A percentile compares a stretch with the other conserved stretches of the same genome.
Conservation (phyloP, 306 rosid genomes). For the Delonix regia region DNA sequence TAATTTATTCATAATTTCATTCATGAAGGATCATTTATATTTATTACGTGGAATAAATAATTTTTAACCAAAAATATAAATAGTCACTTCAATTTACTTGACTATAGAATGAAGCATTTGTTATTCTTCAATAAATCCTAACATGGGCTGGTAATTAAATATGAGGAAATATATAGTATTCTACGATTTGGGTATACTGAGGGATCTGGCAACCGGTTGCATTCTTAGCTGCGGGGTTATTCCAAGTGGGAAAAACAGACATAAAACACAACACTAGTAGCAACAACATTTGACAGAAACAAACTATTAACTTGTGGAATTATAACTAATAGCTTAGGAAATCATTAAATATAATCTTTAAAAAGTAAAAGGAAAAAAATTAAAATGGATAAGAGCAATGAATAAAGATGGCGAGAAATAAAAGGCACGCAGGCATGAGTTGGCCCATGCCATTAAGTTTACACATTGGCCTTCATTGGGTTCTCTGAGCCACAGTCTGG, state of each 20-base stretch:
- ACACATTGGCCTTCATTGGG: conserved; percentile 6
- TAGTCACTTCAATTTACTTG: too few relatives aligned
- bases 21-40: too few relatives aligned
- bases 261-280: conserved; percentile 7
- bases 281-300: not conserved
- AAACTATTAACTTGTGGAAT: not conserved
- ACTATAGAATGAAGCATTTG: too few relatives aligned
- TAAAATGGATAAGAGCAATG: not conserved
- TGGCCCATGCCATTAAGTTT: conserved; percentile 17
- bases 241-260: conserved; percentile 8
- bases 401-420: conserved; percentile 16
- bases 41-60: too few relatives aligned
- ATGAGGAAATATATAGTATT: not conserved
- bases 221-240: not conserved
- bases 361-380: not conserved
- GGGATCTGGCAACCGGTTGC: not conserved
- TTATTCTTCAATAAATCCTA: not conserved
- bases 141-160: not conserved
- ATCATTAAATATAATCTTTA: too few relatives aligned
- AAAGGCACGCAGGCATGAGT: conserved; percentile 6
- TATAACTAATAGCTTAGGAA: not conserved
- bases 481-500: conserved; percentile 8
- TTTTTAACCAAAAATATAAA: too few relatives aligned
- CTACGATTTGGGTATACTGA: not conserved
- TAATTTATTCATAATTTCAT: too few relatives aligned